These are phyloP conservation scores for Pleurotus tuoliensis DNA, from an alignment of 768 basidiomycete species.

Conservation along the genomic window DNA sequence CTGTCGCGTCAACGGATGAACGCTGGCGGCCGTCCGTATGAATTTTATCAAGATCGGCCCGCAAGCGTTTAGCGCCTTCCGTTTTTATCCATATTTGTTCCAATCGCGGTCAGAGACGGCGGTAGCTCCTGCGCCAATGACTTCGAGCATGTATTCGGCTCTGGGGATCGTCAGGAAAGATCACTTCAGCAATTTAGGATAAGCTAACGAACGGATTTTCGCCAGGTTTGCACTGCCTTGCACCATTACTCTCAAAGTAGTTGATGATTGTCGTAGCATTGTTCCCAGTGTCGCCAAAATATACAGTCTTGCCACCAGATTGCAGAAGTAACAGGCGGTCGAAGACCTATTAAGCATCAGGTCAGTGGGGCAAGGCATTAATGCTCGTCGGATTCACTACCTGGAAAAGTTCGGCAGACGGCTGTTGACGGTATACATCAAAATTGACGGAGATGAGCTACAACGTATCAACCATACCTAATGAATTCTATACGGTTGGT, in stretches of 20 bases:
- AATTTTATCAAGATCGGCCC: conserved; percentile 41
- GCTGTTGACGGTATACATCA: conserved; percentile 32
- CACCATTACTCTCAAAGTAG: conserved; percentile 76
- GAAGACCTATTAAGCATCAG: conserved; percentile 37
- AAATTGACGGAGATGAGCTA: neutral
- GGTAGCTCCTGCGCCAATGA: conserved; percentile 72
- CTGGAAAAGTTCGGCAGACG: conserved; percentile 81
- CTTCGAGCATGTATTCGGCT: conserved; percentile 65
- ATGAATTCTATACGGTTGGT: conserved; percentile 33
- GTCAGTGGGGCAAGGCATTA: too few relatives aligned
- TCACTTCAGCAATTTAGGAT: neutral
- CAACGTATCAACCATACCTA: conserved; percentile 22
- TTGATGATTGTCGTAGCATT: conserved; percentile 59
- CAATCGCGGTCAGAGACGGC: conserved; percentile 53
- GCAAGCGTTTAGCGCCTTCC: conserved; percentile 33
- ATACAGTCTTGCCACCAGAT: conserved; percentile 75
- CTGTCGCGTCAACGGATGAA: conserved; percentile 30
- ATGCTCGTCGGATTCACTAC: conserved; percentile 11
- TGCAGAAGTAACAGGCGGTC: conserved; percentile 74
- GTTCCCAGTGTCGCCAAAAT: conserved; percentile 68
- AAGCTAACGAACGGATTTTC: conserved; percentile 64
- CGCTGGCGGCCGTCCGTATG: conserved; percentile 42
- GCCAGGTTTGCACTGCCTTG: conserved; percentile 50
- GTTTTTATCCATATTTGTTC: conserved; percentile 54
- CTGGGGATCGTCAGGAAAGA: conserved; percentile 19